A percentile compares a stretch with the other conserved stretches of the same genome.
phyloP scores from a whole-genome alignment of 2,329 filamentous ascomycete species.

The Penicillium sp. region DNA sequence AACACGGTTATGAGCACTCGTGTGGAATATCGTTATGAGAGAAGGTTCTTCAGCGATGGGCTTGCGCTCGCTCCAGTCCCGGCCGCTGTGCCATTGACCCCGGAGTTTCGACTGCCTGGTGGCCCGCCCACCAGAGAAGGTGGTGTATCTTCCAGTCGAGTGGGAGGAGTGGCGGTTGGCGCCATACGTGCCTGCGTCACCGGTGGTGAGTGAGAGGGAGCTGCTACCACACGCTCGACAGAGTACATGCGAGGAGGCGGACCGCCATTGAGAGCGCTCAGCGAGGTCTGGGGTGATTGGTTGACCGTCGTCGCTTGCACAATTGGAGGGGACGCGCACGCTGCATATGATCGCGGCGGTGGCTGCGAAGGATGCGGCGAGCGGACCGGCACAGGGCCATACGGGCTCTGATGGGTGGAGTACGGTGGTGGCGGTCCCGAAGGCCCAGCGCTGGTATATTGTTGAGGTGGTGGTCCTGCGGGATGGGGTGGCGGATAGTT shows the following conservation, averaged over 20 bases:
- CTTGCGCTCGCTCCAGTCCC: constrained; percentile 68
- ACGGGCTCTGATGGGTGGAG: constrained; percentile 37
- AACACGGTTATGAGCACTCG: constrained; percentile 4
- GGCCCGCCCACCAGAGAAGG: constrained; percentile 23
- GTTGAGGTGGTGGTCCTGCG: constrained; percentile 28
- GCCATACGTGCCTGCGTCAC: constrained; percentile 33
- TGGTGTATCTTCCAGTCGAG: constrained; percentile 30
- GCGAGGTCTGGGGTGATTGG: constrained; percentile 37
- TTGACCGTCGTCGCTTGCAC: constrained; percentile 37
- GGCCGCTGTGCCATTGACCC: constrained; percentile 27
- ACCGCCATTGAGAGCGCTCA: constrained; percentile 37
- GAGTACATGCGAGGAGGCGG: constrained; percentile 38
- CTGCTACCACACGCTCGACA: constrained; percentile 35
- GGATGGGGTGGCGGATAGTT: constrained; percentile 42
- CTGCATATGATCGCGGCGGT: constrained; percentile 33
- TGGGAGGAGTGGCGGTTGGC: constrained; percentile 32
- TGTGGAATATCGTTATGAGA: constrained; percentile 51
- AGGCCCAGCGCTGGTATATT: constrained; percentile 33
- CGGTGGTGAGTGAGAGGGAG: constrained; percentile 37
- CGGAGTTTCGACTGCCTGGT: constrained; percentile 28
- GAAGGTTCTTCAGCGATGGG: constrained; percentile 70
- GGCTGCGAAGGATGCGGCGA: constrained; percentile 36
- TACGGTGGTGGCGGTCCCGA: constrained; percentile 38
- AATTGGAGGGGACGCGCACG: constrained; percentile 39
- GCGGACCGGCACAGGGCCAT: constrained; percentile 34